Conservation (phyloP, 257 asterid genomes). For the Handroanthus guayacan region DNA sequence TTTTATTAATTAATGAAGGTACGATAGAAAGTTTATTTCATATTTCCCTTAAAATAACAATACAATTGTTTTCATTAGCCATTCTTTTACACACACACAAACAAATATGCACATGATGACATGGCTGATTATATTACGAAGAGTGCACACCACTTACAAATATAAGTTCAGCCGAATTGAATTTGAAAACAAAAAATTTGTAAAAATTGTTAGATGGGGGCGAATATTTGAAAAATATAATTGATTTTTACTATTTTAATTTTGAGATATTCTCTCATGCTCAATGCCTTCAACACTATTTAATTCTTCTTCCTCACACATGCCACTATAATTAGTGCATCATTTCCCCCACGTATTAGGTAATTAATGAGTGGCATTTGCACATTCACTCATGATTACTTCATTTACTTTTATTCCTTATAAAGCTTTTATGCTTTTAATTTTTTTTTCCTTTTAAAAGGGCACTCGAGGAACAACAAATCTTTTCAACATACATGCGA, state of each 20-base stretch:
- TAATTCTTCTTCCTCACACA: constrained; percentile 1
- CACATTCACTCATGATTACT: not conserved
- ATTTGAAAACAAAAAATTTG: not conserved
- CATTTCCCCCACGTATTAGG: not conserved
- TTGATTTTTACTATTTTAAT: not conserved
- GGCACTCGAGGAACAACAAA: constrained; percentile 32
- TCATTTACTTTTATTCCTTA: not conserved
- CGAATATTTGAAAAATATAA: not conserved
- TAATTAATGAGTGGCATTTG: not conserved
- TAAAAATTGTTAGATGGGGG: not conserved
- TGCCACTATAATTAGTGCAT: constrained; percentile 23
- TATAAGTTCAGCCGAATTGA: not conserved
- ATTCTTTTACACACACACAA: no score
- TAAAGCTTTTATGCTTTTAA: no score
- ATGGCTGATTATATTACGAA: no score
- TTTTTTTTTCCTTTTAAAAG: not conserved
- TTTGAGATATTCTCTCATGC: constrained; percentile 26
- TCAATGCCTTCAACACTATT: not conserved
- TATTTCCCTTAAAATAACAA: no score
- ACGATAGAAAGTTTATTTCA: no score
- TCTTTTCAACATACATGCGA: constrained; percentile 33
- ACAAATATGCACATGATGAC: no score
- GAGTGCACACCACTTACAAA: no score
- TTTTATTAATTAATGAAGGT: no score
- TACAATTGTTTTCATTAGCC: no score